phyloP scores from a whole-genome alignment of 2,329 filamentous ascomycete genomes.

The Alternaria longipes region DNA sequence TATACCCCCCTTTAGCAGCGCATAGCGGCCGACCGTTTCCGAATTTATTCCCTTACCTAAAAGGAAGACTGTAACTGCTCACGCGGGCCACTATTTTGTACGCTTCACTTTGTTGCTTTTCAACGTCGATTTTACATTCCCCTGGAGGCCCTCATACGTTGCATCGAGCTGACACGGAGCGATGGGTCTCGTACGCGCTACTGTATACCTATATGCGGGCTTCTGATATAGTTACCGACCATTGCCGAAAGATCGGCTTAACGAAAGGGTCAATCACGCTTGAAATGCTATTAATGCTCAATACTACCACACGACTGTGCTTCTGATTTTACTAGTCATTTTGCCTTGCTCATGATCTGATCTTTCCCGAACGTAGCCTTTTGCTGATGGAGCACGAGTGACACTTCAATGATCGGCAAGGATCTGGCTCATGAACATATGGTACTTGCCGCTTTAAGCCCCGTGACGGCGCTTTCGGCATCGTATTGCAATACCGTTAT shows the following conservation, averaged over 20 bases:
- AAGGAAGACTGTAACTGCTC: constrained; percentile 55
- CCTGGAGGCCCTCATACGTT: constrained; percentile 16
- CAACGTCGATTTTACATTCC: constrained; percentile 11
- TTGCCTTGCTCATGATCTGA: constrained; percentile 1
- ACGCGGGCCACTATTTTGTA: constrained; percentile 50
- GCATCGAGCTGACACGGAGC: constrained; percentile 23
- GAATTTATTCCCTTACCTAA: constrained; percentile 31
- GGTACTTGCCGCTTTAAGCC: constrained; percentile 25
- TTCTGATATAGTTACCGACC: constrained; percentile 25
- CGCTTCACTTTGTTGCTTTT: constrained; percentile 26
- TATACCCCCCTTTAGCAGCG: constrained; percentile 44
- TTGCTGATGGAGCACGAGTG: constrained; percentile 12
- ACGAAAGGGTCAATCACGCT: constrained; percentile 20
- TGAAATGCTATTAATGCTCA: constrained; percentile 21
- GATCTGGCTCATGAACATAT: constrained; percentile 26
- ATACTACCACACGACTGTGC: constrained; percentile 13
- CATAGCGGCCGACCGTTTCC: constrained; percentile 22
- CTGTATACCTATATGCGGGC: constrained; percentile 30
- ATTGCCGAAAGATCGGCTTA: constrained; percentile 21
- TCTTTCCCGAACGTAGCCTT: background rate
- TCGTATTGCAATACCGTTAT: constrained; percentile 9
- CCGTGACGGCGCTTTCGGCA: constrained; percentile 9
- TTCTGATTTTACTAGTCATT: constrained; percentile 9
- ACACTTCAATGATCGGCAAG: constrained; percentile 11
- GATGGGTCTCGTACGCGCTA: constrained; percentile 25